Base-by-base conservation (phyloP, 441 rosid species). In the Codiaeum variegatum region DNA sequence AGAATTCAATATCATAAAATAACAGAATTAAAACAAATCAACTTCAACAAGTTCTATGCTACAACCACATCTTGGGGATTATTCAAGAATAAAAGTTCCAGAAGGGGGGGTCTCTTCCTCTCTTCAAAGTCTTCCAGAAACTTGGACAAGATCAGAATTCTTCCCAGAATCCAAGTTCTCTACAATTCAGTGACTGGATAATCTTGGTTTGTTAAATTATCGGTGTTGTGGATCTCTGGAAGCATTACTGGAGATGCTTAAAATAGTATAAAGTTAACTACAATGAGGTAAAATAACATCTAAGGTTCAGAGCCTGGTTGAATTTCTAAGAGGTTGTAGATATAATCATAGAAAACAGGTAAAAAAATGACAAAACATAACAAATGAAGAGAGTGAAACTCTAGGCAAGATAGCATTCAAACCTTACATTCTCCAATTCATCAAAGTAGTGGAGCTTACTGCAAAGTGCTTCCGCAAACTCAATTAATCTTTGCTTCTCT, bases 391-490 rank as follows among this genome's bases (percentile, higher is more conserved):
- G 77, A 74, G 28, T 8, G 2, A 58, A 69, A 73, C 52, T 77
- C 65, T 76, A 78, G 77, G 42, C 59, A 75, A 79, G 88, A 73
- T 46, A 84, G 83, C 67, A 79, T 77, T 76, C 87, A 86, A 85
- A 85, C 88, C 99, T 88, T 91, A 94, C 99, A 85, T 94, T 92
- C 94, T 94, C 99, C 96, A 94, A 83, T 86, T 94, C 99, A 84
- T 92, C 99, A 83, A 94, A 94, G 84, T 85, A 90, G 79, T 88
- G 90, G 81, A 94, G 99, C 90, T 90, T 92, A 80, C 89, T 88
- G 65, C 89, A 92, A 75, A 94, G 86, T 51, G 99, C 99, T 76
- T 92, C 98, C 5, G 93, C 98, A 86, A 92, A 92, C 77, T 92
- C 99, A 69, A 92, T 77, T 83, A 95, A 75, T 77, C 91, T 88